These are phyloP conservation scores for Backusella australiensis DNA, from an alignment of 192 early-diverging fungal species.

Conservation along the genomic window DNA sequence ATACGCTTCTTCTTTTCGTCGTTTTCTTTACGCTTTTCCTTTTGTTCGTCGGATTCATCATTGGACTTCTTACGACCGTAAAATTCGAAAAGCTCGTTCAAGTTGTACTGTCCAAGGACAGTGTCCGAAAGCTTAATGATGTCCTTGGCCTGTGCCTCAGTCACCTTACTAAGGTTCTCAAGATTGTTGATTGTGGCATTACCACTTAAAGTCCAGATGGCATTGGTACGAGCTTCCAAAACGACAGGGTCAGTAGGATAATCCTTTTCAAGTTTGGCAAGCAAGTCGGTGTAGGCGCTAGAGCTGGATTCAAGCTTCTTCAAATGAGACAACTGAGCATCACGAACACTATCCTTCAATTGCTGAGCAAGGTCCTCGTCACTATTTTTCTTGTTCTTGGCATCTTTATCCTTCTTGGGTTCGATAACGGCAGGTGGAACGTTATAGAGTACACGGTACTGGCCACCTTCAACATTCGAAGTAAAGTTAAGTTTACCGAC, in stretches of 20 bases:
- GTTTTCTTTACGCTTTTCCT: constrained; percentile 67
- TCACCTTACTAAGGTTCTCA: constrained; percentile 29
- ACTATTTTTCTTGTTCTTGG: constrained; percentile 40
- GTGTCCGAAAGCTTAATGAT: constrained; percentile 52
- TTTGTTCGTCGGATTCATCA: constrained; percentile 43
- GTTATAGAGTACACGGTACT: constrained; percentile 47
- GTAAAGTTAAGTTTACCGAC: constrained; percentile 64
- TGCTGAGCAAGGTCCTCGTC: constrained; percentile 45
- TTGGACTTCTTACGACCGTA: constrained; percentile 58
- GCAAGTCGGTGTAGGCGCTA: constrained; percentile 48
- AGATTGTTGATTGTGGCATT: constrained; percentile 30
- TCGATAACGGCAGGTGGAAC: constrained; percentile 48
- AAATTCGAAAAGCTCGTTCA: constrained; percentile 61
- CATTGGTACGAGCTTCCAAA: constrained; percentile 52
- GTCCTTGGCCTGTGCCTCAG: constrained; percentile 48
- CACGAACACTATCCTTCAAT: constrained; percentile 71
- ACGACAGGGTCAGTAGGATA: constrained; percentile 59
- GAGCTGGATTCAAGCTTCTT: constrained; percentile 72
- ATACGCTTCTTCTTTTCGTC: constrained; percentile 71
- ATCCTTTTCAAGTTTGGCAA: constrained; percentile 60
- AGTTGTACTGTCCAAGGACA: constrained; percentile 58
- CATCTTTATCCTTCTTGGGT: constrained; percentile 41
- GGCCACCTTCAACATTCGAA: constrained; percentile 44
- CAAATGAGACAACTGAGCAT: constrained; percentile 75
- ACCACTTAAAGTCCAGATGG: constrained; percentile 39